Base-by-base conservation (phyloP, 805 yeast genomes). In the Barnettozyma pratensis region DNA sequence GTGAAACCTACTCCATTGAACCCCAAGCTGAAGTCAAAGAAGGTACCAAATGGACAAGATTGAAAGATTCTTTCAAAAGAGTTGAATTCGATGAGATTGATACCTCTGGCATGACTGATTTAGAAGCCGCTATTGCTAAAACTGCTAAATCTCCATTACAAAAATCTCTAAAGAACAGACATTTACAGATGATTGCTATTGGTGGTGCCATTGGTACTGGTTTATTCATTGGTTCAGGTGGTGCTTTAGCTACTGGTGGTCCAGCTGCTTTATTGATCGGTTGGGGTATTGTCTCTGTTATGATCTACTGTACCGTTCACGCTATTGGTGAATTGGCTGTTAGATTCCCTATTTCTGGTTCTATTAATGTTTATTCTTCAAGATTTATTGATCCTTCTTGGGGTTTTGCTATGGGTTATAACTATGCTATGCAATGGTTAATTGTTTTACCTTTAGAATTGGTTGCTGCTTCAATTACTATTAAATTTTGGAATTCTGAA, bases 201-300 rank as follows among this genome's bases (percentile, higher is more conserved):
- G 94, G 92, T 55, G 91, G 92, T 39, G 77, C 85, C 51, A 86
- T 87, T 56, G 96, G 96, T 57, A 83, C 92, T 7, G 96, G 94
- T 60, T 72, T 87, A 45, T 79, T 87, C 52, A 83, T 87, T 32
- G 88, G 88, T 60, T 77, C 89, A 3, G 87, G 87, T 51, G 65
- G 74, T 28, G 78, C 86, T 4, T 67, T 85, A 42, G 53, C 71
- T 30, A 70, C 75, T 29, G 86, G 88, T 61, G 92, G 92, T 35
- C 91, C 92, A 27, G 63, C 74, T 26, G 55, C 60, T 34, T 31
- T 58, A 19, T 37, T 58, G 5, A 52, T 58, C 39, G 82, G 82
- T 54, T 75, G 81, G 72, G 59, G 65, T 44, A 62, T 79, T 31
- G 73, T 77, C 10, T 76, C 79, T 30, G 51, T 74, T 8, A 71